Evolutionary conservation across 306 rosid species (phyloP), one percentile per base, ranked within the genome.

Genomic region (Adenanthera pavonina): DNA sequence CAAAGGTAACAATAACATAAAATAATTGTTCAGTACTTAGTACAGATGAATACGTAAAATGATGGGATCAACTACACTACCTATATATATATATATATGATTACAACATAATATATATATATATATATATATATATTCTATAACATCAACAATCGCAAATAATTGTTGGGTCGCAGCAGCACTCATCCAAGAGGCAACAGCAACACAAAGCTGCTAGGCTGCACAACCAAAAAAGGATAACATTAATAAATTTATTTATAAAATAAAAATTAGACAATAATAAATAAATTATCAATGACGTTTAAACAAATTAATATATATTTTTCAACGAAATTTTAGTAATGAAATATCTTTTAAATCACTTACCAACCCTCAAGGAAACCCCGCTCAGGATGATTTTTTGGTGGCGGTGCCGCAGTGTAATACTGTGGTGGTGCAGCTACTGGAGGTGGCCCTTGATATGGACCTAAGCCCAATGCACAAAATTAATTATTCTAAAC

Each of bases 201-300:
- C 97, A 92, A 78, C 95, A 92, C 67, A 92, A 70, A 69, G 97
- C 97, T 72, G 97, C 95, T 71, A 92, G 79, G 85, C 95, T 91
- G 92, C 85, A 89, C 16, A 25, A 44, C 49, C 30, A 25, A 48
- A 13, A 3, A 43, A 81, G 48, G 46, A 17, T 57, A 77, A 43
- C 8, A 67, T 40, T 0, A 2, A 16, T 34, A 16, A 65, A 56
- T 19, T 56, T 19, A 56, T 56, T 7, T 19, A 2, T 3, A 54
- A 9, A n/a, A 25, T 36, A 30, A 30, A 25, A 30, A 5, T 60
- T 9, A 11, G 36, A 30, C 8, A 60, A 19, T 20, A 19, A n/a
- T 20, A 56, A 8, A 12, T 2, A 10, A 60, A 9, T 25, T 25
- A 60, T 30, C 67, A 60, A 30, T 60, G 11, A 41, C 46, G 6